Percentiles rank a stretch among this genome's conserved stretches.
These are phyloP conservation scores for Euphrasia confusa DNA, from an alignment of 257 asterid genomes.

Conservation along the genomic window DNA sequence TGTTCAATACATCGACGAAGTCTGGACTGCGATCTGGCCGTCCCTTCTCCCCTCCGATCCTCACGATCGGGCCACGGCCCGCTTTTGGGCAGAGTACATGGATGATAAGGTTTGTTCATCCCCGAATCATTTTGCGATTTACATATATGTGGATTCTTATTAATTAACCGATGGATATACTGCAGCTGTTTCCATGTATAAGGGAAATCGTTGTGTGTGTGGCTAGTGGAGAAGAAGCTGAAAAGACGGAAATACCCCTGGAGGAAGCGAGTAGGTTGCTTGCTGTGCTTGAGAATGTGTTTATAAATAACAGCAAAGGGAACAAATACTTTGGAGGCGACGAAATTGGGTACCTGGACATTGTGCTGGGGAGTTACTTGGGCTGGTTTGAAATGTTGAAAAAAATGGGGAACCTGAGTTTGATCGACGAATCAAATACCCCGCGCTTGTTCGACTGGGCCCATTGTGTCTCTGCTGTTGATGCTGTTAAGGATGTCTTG, in stretches of 20 bases:
- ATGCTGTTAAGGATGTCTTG: constrained; percentile 30
- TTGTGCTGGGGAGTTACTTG: constrained; percentile 36
- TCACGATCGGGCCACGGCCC: constrained; percentile 32
- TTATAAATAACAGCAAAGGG: constrained; percentile 36
- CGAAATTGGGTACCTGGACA: constrained; percentile 41
- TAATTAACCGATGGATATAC: too few species aligned
- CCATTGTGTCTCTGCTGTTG: constrained; percentile 25
- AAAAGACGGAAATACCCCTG: neutral
- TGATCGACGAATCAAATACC: constrained; percentile 30
- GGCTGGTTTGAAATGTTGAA: constrained; percentile 29
- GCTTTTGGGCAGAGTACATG: constrained; percentile 46
- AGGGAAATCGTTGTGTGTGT: neutral
- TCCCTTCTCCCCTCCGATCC: constrained; percentile 37
- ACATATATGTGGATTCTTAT: too few species aligned
- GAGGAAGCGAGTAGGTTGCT: constrained; percentile 21
- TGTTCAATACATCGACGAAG: constrained; percentile 44
- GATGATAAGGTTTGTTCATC: constrained; percentile 9
- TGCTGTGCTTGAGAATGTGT: constrained; percentile 34
- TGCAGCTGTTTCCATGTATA: neutral
- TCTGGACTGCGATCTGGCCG: constrained; percentile 29
- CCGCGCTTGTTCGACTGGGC: constrained; percentile 41
- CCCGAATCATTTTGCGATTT: too few species aligned
- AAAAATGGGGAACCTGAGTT: constrained; percentile 4
- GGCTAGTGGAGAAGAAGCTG: constrained; percentile 23
- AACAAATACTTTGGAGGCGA: constrained; percentile 41